Percentiles rank a stretch among this genome's conserved stretches.
phyloP scores from a whole-genome alignment of 1,284 basidiomycete species.

The Melampsora larici-populina region DNA sequence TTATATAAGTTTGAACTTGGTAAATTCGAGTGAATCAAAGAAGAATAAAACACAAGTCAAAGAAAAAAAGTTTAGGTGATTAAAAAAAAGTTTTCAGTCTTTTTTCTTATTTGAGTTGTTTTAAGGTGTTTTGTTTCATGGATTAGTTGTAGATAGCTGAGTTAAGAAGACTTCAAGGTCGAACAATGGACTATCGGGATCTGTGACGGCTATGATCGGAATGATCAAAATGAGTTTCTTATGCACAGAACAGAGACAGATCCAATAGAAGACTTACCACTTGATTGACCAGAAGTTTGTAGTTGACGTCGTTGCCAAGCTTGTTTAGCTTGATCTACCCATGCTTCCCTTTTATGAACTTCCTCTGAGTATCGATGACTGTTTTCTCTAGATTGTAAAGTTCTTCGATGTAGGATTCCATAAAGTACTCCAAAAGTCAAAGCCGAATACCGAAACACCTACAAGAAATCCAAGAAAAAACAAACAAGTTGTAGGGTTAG shows the following conservation, averaged over 20 bases:
- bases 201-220: conserved; percentile 57
- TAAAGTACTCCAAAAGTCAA: conserved; percentile 83
- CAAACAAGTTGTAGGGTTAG: background rate
- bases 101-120: too few species aligned
- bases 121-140: background rate
- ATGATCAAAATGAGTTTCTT: background rate
- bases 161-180: conserved; percentile 86
- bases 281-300: conserved; percentile 11
- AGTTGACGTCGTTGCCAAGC: conserved; percentile 30
- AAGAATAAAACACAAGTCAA: too few species aligned
- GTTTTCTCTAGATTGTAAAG: conserved; percentile 79
- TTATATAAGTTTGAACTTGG: too few species aligned
- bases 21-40: too few species aligned
- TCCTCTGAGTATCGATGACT: conserved; percentile 59
- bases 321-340: conserved; percentile 38
- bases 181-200: conserved; percentile 92
- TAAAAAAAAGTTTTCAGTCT: too few species aligned
- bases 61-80: too few species aligned
- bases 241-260: too few species aligned
- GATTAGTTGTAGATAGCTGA: conserved; percentile 49
- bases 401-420: conserved; percentile 85
- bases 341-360: conserved; percentile 37
- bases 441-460: conserved; percentile 96
- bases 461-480: conserved; percentile 22
- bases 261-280: background rate